Conservation (phyloP, 2,329 filamentous ascomycete genomes). For the Bipolaris sorokiniana region DNA sequence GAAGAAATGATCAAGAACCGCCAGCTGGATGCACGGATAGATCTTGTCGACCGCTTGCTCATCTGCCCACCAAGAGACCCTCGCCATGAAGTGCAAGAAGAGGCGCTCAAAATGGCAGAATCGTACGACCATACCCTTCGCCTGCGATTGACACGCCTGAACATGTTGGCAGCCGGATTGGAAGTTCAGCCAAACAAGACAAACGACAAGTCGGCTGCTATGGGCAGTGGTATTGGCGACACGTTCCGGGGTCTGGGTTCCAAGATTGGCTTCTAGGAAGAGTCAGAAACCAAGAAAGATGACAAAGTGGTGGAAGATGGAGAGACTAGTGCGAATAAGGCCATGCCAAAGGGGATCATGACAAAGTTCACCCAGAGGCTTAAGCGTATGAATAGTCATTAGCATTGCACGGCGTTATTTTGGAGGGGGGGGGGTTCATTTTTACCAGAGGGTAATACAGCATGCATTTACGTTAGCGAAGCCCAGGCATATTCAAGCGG, state of each 20-base stretch:
- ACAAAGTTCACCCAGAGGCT: too few relatives aligned
- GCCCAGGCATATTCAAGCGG: slow-evolving; percentile 5
- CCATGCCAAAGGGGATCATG: background rate
- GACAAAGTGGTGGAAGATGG: background rate
- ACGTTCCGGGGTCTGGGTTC: slow-evolving; percentile 38
- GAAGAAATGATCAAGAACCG: slow-evolving; percentile 76
- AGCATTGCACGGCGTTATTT: slow-evolving; percentile 20
- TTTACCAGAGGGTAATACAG: slow-evolving; percentile 1
- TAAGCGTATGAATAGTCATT: slow-evolving; percentile 1
- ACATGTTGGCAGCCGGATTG: slow-evolving; percentile 74
- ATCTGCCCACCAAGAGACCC: slow-evolving; percentile 72
- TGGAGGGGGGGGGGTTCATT: background rate
- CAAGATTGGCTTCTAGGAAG: slow-evolving; percentile 39
- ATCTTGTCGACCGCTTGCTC: slow-evolving; percentile 80
- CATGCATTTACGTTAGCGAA: slow-evolving; percentile 1
- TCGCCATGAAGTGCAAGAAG: slow-evolving; percentile 71
- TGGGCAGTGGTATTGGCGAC: slow-evolving; percentile 33
- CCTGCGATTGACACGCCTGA: slow-evolving; percentile 78
- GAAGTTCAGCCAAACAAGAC: slow-evolving; percentile 60
- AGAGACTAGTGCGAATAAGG: background rate
- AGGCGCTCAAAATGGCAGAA: slow-evolving; percentile 70
- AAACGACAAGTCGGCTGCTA: slow-evolving; percentile 18
- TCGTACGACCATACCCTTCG: slow-evolving; percentile 77
- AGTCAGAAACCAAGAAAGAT: background rate
- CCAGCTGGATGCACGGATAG: slow-evolving; percentile 77